A percentile compares a stretch with the other conserved stretches of the same genome.
These are phyloP conservation scores for Misopates orontium DNA, from an alignment of 257 asterid genomes.

Conservation along the genomic window DNA sequence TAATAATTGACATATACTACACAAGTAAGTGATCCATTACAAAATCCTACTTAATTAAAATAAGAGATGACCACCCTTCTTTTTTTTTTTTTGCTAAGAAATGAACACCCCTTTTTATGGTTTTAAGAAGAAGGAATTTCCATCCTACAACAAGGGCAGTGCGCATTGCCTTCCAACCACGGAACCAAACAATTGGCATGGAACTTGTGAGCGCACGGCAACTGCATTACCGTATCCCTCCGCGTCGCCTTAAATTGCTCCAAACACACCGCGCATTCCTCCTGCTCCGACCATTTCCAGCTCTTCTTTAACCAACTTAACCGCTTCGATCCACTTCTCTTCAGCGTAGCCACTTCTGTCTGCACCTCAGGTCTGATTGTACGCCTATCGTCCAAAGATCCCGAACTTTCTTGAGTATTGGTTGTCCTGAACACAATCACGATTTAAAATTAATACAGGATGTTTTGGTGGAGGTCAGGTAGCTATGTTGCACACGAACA, in stretches of 20 bases:
- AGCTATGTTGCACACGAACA: too few relatives aligned
- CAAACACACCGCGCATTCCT: conserved; percentile 78
- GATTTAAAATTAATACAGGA: too few relatives aligned
- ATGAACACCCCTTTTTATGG: too few relatives aligned
- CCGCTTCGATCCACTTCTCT: conserved; percentile 50
- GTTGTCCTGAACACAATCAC: conserved; percentile 19
- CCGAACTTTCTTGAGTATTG: conserved; percentile 20
- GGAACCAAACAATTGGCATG: conserved; percentile 70
- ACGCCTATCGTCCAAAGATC: conserved; percentile 25
- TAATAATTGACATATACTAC: too few relatives aligned
- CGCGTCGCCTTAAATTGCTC: conserved; percentile 40
- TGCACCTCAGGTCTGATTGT: conserved; percentile 13
- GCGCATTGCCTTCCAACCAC: conserved; percentile 64
- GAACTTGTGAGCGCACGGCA: conserved; percentile 70
- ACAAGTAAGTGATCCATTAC: too few relatives aligned
- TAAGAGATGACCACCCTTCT: background rate
- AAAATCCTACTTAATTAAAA: too few relatives aligned
- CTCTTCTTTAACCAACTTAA: conserved; percentile 54
- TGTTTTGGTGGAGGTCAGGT: too few relatives aligned
- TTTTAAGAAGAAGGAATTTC: conserved; percentile 39
- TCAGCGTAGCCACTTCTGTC: conserved; percentile 27
- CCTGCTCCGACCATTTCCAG: conserved; percentile 62
- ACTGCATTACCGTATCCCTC: conserved; percentile 50
- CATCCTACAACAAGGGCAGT: conserved; percentile 76
- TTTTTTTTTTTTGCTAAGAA: background rate